Evolutionary conservation across 2,329 filamentous ascomycete genomes (phyloP).

Genomic region (Pleomassaria siparia): DNA sequence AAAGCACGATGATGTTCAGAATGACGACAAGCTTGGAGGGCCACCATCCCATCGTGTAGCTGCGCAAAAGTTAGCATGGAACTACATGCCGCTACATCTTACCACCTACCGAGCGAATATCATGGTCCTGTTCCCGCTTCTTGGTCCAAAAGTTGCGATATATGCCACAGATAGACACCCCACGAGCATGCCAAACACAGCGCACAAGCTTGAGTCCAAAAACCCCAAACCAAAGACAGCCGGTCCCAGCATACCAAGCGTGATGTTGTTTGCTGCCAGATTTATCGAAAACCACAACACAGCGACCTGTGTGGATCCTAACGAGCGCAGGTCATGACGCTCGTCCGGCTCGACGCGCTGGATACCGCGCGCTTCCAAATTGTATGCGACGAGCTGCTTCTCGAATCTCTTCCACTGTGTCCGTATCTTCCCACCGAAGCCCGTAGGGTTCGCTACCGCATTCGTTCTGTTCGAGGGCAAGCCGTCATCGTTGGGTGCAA

Average conservation of each 20-base stretch:
- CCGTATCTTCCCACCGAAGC: constrained; percentile 16
- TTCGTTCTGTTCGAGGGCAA: constrained; percentile 22
- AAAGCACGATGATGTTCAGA: constrained; percentile 63
- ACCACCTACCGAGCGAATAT: constrained; percentile 49
- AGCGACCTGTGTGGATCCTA: constrained; percentile 59
- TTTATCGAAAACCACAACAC: constrained; percentile 66
- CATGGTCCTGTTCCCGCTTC: constrained; percentile 64
- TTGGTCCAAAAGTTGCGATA: constrained; percentile 63
- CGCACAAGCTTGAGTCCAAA: constrained; percentile 57
- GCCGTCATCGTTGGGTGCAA: constrained; percentile 24
- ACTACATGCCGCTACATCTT: not conserved
- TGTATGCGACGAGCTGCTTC: constrained; percentile 50
- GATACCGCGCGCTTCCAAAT: constrained; percentile 62
- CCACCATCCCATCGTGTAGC: constrained; percentile 67
- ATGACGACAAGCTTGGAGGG: constrained; percentile 64
- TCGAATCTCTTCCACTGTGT: constrained; percentile 40
- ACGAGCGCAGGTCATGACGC: constrained; percentile 53
- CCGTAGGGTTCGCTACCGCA: constrained; percentile 2
- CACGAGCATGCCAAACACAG: constrained; percentile 59
- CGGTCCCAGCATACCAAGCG: constrained; percentile 64
- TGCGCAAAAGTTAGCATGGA: constrained; percentile 39
- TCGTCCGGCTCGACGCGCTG: constrained; percentile 59
- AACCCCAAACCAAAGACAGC: constrained; percentile 61
- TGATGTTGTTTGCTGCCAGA: constrained; percentile 64
- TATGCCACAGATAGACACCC: constrained; percentile 60